Base-by-base conservation (phyloP, 768 basidiomycete genomes). In the Sporobolomyces roseus region DNA sequence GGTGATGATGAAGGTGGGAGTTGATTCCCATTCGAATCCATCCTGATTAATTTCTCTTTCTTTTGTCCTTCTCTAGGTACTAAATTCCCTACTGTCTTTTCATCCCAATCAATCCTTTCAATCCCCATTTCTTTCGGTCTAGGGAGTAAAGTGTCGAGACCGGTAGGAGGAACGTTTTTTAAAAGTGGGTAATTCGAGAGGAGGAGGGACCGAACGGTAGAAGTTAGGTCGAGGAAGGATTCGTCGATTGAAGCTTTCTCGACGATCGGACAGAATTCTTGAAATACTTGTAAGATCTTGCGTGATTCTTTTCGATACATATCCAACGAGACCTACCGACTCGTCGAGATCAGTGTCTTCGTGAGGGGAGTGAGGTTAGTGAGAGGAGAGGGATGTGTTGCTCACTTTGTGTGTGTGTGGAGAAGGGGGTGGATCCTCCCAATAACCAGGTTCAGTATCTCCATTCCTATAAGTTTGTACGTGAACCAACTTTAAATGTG, bases 201-300 rank as follows among this genome's bases (percentile, higher is more conserved):
- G 2, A 99, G 79, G 51, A 84, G 80, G 64, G 87, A 84, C 43
- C 90, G 86, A n/a, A 91, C 86, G 38, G 88, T 87, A 13, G 83
- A 83, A 4, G 92, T 90, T 63, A 98, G 84, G 78, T 98, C 94
- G 64, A 98, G 85, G 78, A 93, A 99, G 0, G 91, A 92, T 75
- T 99, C 96, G 75, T 98, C 96, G 41, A 98, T 96, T 0, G 91
- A 94, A 29, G 96, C 96, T 77, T 93, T 96, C 79, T 99, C 73
- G 52, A 75, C 74, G 21, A 74, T 61, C 4, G 43, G 92, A 81
- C 66, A 85, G 80, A 58, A 64, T 62, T 91, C 88, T 76, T 88
- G 88, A 80, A 96, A 93, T 75, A 91, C 80, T 7, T 83, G 83
- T 36, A 91, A 83, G 68, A 98, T 89, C 79, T 93, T 98, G 73